Conservation (phyloP, 176 grass and related monocot species). For the Bromus sterilis region DNA sequence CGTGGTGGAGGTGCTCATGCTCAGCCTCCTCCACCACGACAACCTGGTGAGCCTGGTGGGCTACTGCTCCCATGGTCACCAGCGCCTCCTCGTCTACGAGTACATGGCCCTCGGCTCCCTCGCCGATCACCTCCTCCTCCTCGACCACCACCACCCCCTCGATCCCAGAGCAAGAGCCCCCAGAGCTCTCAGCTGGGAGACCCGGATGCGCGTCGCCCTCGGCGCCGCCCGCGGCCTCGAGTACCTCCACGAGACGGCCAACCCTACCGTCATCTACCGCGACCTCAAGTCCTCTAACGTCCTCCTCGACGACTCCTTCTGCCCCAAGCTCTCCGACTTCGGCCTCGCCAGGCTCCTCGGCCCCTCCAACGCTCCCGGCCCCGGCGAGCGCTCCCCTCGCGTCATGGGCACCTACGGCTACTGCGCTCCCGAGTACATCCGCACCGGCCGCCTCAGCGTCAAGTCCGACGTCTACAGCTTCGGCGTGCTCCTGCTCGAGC, state of each 20-base stretch:
- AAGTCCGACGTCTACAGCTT: slow-evolving; percentile 13
- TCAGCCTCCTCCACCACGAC: slow-evolving; percentile 26
- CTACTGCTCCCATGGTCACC: slow-evolving; percentile 28
- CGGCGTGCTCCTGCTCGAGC: background rate
- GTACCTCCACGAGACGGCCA: slow-evolving; percentile 11
- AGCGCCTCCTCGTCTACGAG: background rate
- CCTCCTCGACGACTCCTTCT: background rate
- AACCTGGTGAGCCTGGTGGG: slow-evolving; percentile 36
- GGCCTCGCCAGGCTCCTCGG: slow-evolving; percentile 64
- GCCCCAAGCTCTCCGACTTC: slow-evolving; percentile 76
- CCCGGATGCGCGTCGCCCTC: background rate
- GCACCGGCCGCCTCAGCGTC: background rate
- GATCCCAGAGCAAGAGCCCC: too few species aligned
- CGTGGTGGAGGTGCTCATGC: slow-evolving; percentile 31
- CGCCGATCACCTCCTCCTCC: slow-evolving; percentile 3
- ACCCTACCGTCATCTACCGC: slow-evolving; percentile 3
- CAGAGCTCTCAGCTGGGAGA: slow-evolving; percentile 13
- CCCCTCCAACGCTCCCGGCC: background rate
- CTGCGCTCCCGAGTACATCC: slow-evolving; percentile 51
- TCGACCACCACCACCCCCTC: too few species aligned
- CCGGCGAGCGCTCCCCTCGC: background rate
- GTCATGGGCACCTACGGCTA: slow-evolving; percentile 71
- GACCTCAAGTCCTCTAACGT: slow-evolving; percentile 13
- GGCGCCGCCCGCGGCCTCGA: background rate
- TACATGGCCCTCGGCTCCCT: background rate